phyloP scores from a whole-genome alignment of 139 green algal species.

The Micractinium conductrix region DNA sequence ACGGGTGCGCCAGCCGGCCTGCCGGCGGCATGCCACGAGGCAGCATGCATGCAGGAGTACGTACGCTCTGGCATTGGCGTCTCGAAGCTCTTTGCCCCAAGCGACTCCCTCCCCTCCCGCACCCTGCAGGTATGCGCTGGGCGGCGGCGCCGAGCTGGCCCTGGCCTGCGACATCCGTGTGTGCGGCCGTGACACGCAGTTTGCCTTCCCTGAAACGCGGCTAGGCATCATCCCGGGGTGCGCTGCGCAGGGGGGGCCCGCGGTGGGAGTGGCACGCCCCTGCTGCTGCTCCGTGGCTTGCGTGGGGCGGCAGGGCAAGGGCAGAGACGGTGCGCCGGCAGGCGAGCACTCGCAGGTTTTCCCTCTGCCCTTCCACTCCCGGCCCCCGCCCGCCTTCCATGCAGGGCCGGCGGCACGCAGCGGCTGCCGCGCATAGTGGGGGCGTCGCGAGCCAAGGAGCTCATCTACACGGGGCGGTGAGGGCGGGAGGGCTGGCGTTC shows the following conservation, averaged over 20 bases:
- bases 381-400: no score
- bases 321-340: no score
- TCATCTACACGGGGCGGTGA: conserved; percentile 77
- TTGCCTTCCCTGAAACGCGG: conserved; percentile 75
- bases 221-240: conserved; percentile 89
- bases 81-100: no score
- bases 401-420: conserved; percentile 81
- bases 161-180: conserved; percentile 85
- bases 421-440: conserved; percentile 82
- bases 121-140: conserved; percentile 70
- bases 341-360: no score
- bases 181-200: conserved; percentile 43
- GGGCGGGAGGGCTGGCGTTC: no score
- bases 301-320: no score
- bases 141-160: conserved; percentile 86
- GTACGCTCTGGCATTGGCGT: no score
- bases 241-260: neutral
- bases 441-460: conserved; percentile 74
- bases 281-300: no score
- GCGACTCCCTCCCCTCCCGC: no score
- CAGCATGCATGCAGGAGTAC: no score
- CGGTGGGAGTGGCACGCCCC: no score
- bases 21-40: neutral
- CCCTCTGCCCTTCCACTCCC: no score
- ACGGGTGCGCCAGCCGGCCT: conserved; percentile 1